Evolutionary conservation across 2,329 filamentous ascomycete genomes (phyloP), one percentile per base, ranked within the genome.

Genomic region (Penicillium sp.): DNA sequence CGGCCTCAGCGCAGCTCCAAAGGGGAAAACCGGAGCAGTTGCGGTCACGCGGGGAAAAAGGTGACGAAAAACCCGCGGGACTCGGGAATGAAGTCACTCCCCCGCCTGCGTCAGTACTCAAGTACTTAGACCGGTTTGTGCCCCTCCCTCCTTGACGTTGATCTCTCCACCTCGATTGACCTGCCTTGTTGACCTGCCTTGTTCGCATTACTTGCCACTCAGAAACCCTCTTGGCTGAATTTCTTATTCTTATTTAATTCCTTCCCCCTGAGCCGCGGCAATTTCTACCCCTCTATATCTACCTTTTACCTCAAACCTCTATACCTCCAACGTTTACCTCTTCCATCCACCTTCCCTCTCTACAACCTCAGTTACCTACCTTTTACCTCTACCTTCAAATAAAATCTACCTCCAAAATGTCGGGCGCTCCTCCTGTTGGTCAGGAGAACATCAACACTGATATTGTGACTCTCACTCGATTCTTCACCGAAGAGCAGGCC

Each of bases 401-500:
- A n/a, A n/a, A n/a, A n/a, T n/a, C n/a, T 28, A 43, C 41, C 23
- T 26, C 47, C 39, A 36, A 45, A 18, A 51, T 39, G 53, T 51
- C 29, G 60, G 70, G 76, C 56, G 70, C 76, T 59, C 79, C 84
- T 63, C 79, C 81, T 52, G 79, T 80, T 33, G 81, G 79, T 54
- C 70, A 76, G 64, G 90, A 95, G 78, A 87, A 88, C 73, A 86
- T 99, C 79, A 96, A 97, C 81, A 95, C 90, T 58, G 85, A 96
- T 74, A 97, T 99, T 70, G 82, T 97, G 70, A 97, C 94, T 50
- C 85, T 99, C 65, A 96, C 94, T 39, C 85, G 94, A 57, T 96
- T 94, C 81, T 83, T 99, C 66, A 97, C 91, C 28, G 94, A 99
- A 79, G 92, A 96, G 79, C 94, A 99, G 75, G 77, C 81, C 57